Evolutionary conservation across 352 stramenopile species (phyloP).

Genomic region (Pythium myriotylum): DNA sequence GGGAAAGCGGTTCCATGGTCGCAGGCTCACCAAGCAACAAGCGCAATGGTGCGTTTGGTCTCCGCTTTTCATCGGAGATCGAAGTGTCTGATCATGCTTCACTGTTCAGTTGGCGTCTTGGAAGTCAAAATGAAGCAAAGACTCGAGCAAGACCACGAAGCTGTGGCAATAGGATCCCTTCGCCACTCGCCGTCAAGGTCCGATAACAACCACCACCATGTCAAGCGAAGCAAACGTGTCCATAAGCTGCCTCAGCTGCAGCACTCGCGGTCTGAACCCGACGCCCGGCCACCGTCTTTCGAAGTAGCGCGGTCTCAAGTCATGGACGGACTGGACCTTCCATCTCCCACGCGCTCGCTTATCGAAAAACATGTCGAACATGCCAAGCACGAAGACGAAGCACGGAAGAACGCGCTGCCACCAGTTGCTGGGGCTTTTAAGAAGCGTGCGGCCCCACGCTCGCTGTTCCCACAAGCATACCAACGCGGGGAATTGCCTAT

Average conservation of each 20-base stretch:
- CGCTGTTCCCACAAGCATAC: constrained; percentile 63
- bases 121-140: constrained; percentile 76
- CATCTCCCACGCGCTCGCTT: constrained; percentile 58
- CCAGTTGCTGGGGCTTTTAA: constrained; percentile 63
- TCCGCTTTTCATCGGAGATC: background rate
- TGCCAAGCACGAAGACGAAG: constrained; percentile 42
- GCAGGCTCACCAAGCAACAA: constrained; percentile 39
- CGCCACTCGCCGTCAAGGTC: constrained; percentile 16
- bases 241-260: constrained; percentile 50
- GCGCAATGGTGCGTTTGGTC: constrained; percentile 47
- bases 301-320: constrained; percentile 45
- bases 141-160: constrained; percentile 45
- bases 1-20: constrained; percentile 31
- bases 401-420: constrained; percentile 38
- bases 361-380: constrained; percentile 57
- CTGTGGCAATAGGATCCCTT: constrained; percentile 52
- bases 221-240: constrained; percentile 42
- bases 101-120: constrained; percentile 46
- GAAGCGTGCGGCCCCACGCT: constrained; percentile 33
- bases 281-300: constrained; percentile 41
- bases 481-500: constrained; percentile 67
- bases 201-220: background rate
- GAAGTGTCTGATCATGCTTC: background rate
- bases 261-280: constrained; percentile 6
- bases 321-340: constrained; percentile 56